These are phyloP conservation scores for Myrica gale DNA, from an alignment of 306 rosid genomes.

Conservation along the genomic window DNA sequence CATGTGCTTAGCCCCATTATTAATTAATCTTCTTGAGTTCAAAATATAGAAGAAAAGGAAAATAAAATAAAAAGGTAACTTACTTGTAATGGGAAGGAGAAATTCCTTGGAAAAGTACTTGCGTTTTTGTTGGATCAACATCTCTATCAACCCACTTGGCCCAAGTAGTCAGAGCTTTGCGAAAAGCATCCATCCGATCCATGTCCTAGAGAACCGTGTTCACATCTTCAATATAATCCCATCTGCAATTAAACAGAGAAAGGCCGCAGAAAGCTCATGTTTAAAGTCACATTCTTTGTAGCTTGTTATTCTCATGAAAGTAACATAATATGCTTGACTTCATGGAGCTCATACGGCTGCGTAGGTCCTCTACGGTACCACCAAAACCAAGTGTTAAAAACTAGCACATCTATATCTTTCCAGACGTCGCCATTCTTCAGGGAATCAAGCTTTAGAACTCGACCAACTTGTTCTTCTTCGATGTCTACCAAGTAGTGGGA, in stretches of 20 bases:
- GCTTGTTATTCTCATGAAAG: neutral
- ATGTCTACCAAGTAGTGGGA: slow-evolving; percentile 56
- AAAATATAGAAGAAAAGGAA: neutral
- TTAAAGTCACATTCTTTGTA: neutral
- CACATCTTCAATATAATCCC: slow-evolving; percentile 67
- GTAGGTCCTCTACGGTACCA: slow-evolving; percentile 57
- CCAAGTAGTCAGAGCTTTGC: slow-evolving; percentile 59
- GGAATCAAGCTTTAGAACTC: slow-evolving; percentile 67
- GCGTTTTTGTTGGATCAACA: slow-evolving; percentile 44
- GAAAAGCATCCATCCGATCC: slow-evolving; percentile 70
- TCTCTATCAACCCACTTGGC: slow-evolving; percentile 57
- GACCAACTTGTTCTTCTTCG: slow-evolving; percentile 47
- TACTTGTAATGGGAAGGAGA: slow-evolving; percentile 69
- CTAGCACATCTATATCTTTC: slow-evolving; percentile 61
- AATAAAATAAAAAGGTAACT: slow-evolving; percentile 2
- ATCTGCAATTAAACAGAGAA: slow-evolving; percentile 38
- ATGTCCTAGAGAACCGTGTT: slow-evolving; percentile 46
- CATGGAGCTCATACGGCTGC: slow-evolving; percentile 51
- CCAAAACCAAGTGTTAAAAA: slow-evolving; percentile 87
- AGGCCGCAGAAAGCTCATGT: neutral
- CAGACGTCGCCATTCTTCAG: slow-evolving; percentile 48
- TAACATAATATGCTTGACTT: neutral
- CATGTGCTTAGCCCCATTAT: too few species aligned
- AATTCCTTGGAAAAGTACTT: slow-evolving; percentile 64
- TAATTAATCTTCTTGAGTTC: neutral